These are phyloP conservation scores for Cylindrotheca fusiformis DNA, from an alignment of 108 stramenopile species.

Conservation along the genomic window DNA sequence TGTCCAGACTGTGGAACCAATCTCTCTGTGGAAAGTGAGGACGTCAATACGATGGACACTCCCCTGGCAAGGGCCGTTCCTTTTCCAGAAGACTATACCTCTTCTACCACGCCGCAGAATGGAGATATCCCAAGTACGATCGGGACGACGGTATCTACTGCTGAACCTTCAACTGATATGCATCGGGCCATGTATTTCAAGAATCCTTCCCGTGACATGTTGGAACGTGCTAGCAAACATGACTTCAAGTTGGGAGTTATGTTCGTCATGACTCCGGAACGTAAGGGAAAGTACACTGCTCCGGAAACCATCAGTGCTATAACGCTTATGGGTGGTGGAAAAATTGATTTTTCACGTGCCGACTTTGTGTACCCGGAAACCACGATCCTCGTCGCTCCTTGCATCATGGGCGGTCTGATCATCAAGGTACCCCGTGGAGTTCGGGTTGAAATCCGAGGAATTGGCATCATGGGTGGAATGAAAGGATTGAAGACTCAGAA, in stretches of 20 bases:
- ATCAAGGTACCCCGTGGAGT: constrained; percentile 2
- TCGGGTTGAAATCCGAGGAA: neutral
- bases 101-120: neutral
- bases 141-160: neutral
- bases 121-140: neutral
- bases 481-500: neutral
- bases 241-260: neutral
- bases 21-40: neutral
- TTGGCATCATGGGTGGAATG: constrained; percentile 1
- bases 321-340: neutral
- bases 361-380: constrained; percentile 2
- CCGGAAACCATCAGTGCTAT: neutral
- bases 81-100: neutral
- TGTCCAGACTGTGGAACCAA: neutral
- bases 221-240: neutral
- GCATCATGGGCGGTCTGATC: neutral
- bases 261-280: neutral
- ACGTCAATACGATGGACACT: neutral
- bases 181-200: neutral
- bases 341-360: constrained; percentile 3
- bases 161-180: neutral
- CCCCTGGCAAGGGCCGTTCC: neutral
- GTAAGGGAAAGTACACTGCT: neutral
- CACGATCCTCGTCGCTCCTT: neutral
- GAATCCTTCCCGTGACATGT: neutral